A percentile compares a stretch with the other conserved stretches of the same genome.
These are phyloP conservation scores for Ceratocystis smalleyi DNA, from an alignment of 2,329 filamentous ascomycete genomes.

Conservation along the genomic window DNA sequence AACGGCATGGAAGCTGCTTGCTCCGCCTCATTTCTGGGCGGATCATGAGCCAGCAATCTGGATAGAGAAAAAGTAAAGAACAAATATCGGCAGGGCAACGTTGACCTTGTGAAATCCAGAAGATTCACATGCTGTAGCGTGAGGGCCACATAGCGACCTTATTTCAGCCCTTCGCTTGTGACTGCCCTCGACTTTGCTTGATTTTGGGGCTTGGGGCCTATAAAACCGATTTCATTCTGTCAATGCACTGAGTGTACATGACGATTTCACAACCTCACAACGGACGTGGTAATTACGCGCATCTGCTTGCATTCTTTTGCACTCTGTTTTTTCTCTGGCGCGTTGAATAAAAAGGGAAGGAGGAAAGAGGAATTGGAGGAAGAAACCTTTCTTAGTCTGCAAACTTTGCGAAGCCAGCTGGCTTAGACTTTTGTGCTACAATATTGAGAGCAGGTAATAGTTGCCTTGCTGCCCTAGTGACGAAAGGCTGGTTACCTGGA, in stretches of 20 bases:
- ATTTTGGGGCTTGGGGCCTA: neutral
- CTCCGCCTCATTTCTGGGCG: neutral
- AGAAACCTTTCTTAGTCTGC: neutral
- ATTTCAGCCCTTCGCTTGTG: neutral
- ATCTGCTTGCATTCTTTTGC: neutral
- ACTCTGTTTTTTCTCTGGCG: neutral
- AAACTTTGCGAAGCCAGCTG: neutral
- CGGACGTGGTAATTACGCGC: neutral
- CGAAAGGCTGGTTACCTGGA: neutral
- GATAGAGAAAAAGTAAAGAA: neutral
- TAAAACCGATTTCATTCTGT: neutral
- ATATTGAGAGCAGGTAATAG: neutral
- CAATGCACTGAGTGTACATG: neutral
- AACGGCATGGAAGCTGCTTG: neutral
- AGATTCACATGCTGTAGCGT: neutral
- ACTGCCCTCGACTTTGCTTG: neutral
- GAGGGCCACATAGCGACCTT: neutral
- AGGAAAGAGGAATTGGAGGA: neutral
- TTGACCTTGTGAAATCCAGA: neutral
- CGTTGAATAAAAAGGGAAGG: neutral
- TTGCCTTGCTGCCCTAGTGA: neutral
- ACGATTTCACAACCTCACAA: neutral
- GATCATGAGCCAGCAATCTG: conserved; percentile 1
- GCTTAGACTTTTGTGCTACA: neutral
- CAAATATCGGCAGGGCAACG: conserved; percentile 2